Percentiles rank a stretch among this genome's conserved stretches.
phyloP scores from a whole-genome alignment of 1,139 yeast genomes.

The Candida neerlandica region DNA sequence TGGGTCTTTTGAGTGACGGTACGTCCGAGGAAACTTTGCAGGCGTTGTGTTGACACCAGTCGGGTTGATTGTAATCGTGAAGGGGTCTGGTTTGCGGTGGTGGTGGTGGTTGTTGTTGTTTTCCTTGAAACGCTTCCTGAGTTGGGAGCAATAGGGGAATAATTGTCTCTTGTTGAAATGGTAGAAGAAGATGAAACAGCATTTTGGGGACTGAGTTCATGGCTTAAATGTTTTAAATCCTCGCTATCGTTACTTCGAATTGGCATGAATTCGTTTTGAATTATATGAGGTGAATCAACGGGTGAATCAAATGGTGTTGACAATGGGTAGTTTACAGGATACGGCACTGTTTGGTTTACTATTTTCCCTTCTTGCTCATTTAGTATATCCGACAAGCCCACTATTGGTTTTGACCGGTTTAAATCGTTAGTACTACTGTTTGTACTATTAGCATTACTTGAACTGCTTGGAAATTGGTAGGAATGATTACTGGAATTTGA shows the following conservation, averaged over 20 bases:
- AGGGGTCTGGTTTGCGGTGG: not conserved
- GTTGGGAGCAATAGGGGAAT: not conserved
- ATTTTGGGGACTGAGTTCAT: conserved; percentile 1
- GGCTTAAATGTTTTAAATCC: not conserved
- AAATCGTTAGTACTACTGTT: conserved; percentile 8
- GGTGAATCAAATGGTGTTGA: conserved; percentile 12
- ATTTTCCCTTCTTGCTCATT: not conserved
- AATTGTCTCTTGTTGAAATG: not conserved
- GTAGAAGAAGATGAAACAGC: conserved; percentile 2
- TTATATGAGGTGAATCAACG: conserved; percentile 11
- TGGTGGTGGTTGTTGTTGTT: not conserved
- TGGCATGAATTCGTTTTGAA: conserved; percentile 12
- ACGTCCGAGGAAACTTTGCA: conserved; percentile 3
- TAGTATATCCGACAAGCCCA: conserved; percentile 8
- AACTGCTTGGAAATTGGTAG: conserved; percentile 6
- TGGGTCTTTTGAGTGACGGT: conserved; percentile 6
- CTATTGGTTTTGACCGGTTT: conserved; percentile 9
- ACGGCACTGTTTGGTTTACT: conserved; percentile 8
- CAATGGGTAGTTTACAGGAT: conserved; percentile 9
- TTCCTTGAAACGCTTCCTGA: not conserved
- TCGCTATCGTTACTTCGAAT: conserved; percentile 4
- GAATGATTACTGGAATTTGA: conserved; percentile 1
- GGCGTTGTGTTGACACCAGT: conserved; percentile 5
- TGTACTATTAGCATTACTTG: conserved; percentile 7
- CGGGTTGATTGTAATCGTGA: conserved; percentile 1